Conservation (phyloP, 371 early-diverging fungal genomes). For the Saksenaea vasiformis region DNA sequence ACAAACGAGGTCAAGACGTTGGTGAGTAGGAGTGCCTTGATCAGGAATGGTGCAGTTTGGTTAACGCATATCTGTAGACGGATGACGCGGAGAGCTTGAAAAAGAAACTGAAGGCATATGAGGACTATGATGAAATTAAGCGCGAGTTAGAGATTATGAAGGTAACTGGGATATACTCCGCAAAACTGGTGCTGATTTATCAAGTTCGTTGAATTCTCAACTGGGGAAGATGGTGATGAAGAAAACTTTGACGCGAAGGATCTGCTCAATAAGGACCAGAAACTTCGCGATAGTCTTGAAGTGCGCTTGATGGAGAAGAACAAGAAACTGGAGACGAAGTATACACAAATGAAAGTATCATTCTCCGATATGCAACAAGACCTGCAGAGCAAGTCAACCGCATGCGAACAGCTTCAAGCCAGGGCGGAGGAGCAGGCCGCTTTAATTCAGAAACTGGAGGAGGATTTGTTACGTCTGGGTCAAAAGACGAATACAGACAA, state of each 20-base stretch:
- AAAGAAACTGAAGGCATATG: conserved; percentile 51
- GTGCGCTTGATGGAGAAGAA: conserved; percentile 80
- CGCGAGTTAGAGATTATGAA: conserved; percentile 86
- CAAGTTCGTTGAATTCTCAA: conserved; percentile 53
- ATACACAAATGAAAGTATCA: conserved; percentile 67
- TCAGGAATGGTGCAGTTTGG: neutral
- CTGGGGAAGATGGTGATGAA: conserved; percentile 44
- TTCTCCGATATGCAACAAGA: conserved; percentile 42
- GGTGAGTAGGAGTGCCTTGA: conserved; percentile 24
- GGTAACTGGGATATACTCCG: conserved; percentile 35
- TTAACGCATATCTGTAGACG: conserved; percentile 19
- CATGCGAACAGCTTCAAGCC: conserved; percentile 30
- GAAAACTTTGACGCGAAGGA: conserved; percentile 40
- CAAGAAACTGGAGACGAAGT: conserved; percentile 76
- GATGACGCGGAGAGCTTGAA: conserved; percentile 58
- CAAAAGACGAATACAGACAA: conserved; percentile 17
- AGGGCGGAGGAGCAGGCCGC: conserved; percentile 50
- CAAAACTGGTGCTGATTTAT: neutral
- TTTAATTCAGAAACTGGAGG: conserved; percentile 70
- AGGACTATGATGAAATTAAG: conserved; percentile 86
- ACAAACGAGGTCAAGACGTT: conserved; percentile 44
- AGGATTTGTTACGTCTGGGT: conserved; percentile 67
- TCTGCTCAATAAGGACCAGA: conserved; percentile 33
- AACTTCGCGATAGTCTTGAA: conserved; percentile 60
- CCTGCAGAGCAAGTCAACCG: conserved; percentile 26